Percentiles rank a stretch among this genome's conserved stretches.
Conservation (phyloP, 2,329 filamentous ascomycete genomes). For the Fusarium miscanthi region DNA sequence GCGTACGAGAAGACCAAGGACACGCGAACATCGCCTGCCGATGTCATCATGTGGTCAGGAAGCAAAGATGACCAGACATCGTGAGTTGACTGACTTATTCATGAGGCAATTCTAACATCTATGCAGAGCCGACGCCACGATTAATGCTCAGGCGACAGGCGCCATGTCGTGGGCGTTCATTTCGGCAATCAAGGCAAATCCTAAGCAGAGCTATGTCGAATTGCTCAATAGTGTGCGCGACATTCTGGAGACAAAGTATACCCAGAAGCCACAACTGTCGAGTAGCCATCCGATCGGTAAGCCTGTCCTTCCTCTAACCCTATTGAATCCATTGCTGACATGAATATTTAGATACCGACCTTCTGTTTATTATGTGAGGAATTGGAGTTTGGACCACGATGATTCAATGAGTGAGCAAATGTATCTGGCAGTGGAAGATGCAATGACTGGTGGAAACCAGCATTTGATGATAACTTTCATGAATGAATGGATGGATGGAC, state of each 20-base stretch:
- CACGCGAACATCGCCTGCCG: constrained; percentile 93
- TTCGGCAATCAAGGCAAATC: constrained; percentile 87
- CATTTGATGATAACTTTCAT: not conserved
- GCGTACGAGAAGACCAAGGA: constrained; percentile 82
- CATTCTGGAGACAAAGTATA: constrained; percentile 85
- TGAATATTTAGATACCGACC: constrained; percentile 66
- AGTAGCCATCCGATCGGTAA: constrained; percentile 95
- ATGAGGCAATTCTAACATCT: constrained; percentile 31
- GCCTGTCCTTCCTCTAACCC: constrained; percentile 45
- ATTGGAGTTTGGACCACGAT: constrained; percentile 63
- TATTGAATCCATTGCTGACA: constrained; percentile 14
- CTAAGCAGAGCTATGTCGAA: constrained; percentile 95
- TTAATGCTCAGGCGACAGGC: constrained; percentile 88
- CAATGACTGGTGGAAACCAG: not conserved
- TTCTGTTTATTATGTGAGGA: constrained; percentile 73
- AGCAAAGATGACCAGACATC: constrained; percentile 96
- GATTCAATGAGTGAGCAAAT: constrained; percentile 38
- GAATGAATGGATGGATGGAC: constrained; percentile 10
- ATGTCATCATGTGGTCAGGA: constrained; percentile 98
- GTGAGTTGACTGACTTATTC: constrained; percentile 50
- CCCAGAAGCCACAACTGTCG: constrained; percentile 95
- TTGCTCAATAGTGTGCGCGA: constrained; percentile 95
- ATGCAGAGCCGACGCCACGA: constrained; percentile 85
- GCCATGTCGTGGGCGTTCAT: constrained; percentile 99
- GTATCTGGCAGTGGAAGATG: not conserved